Base-by-base conservation (phyloP, 2,329 filamentous ascomycete genomes). In the Cryphonectria carpinicola region DNA sequence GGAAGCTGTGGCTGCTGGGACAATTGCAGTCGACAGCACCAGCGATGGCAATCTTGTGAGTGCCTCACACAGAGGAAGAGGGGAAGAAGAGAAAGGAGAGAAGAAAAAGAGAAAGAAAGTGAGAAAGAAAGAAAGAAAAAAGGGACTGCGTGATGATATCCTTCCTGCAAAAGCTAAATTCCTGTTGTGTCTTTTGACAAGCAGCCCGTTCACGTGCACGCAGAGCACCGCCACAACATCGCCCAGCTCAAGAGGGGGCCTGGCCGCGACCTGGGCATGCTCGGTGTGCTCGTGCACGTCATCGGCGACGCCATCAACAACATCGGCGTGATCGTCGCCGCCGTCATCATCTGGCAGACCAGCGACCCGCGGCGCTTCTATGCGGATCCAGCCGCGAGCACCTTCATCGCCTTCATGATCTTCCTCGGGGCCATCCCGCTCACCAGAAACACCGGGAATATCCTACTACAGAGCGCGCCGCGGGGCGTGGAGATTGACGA, bases 261-360 rank as follows among this genome's bases (percentile, higher is more conserved):
- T 0, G 82, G 82, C 1, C 84, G 83, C 70, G 90, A 94, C 76
- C 82, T 94, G n/a, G 91, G 89, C 14, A 90, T 93, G 83, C 81
- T 92, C 72, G 92, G 90, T 1, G 91, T 93, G 1, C 76, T 94
- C 14, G 80, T 93, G 19, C 92, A 95, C 75, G 87, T 94, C 37
- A 76, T 92, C 3, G 90, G 91, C 43, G 92, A 95, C 76, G 90
- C 91, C 6, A 84, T 92, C 73, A 94, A 94, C 81, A 95, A 95
- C 75, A 79, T 94, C 14, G 92, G 91, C 13, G 92, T 95, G 71
- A 93, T 94, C 65, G 82, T 90, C 49, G 87, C 91, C 0, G 91
- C 90, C 0, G 76, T 90, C 2, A 83, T 93, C 43, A 91, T 94
- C 77, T 93, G 91, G 92, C 82, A 89, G 70, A 83, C 86, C 0